Evolutionary conservation across 2,329 filamentous ascomycete genomes (phyloP).

Genomic region (Metarhizium brunneum): DNA sequence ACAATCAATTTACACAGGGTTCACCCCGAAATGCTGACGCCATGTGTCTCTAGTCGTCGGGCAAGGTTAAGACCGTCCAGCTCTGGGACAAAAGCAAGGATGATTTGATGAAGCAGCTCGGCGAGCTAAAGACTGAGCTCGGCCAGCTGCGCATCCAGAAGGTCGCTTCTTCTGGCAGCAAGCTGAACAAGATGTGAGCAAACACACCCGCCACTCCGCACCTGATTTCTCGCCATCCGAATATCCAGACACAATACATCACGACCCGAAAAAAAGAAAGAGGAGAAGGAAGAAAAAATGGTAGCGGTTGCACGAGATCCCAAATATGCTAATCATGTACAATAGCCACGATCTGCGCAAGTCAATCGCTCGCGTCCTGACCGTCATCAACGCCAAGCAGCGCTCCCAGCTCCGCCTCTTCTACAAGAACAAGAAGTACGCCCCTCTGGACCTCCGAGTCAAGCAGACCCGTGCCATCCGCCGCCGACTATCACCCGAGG

Average conservation of each 20-base stretch:
- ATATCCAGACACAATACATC: no score
- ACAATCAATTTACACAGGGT: background rate
- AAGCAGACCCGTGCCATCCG: constrained; percentile 99
- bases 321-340: constrained; percentile 6
- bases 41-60: constrained; percentile 29
- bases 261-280: no score
- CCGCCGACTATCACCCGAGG: constrained; percentile 86
- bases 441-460: constrained; percentile 93
- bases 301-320: background rate
- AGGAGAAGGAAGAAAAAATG: background rate
- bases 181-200: constrained; percentile 93
- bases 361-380: constrained; percentile 97
- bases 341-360: constrained; percentile 94
- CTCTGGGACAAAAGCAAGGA: constrained; percentile 99
- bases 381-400: constrained; percentile 99
- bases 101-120: constrained; percentile 90
- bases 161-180: constrained; percentile 88
- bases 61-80: constrained; percentile 85
- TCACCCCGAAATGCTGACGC: background rate
- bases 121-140: constrained; percentile 92
- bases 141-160: constrained; percentile 97
- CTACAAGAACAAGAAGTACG: constrained; percentile 99
- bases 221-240: no score
- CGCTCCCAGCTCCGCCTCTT: constrained; percentile 94
- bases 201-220: no score